Conservation (phyloP, 768 basidiomycete genomes). For the Lentinula guzmanii region DNA sequence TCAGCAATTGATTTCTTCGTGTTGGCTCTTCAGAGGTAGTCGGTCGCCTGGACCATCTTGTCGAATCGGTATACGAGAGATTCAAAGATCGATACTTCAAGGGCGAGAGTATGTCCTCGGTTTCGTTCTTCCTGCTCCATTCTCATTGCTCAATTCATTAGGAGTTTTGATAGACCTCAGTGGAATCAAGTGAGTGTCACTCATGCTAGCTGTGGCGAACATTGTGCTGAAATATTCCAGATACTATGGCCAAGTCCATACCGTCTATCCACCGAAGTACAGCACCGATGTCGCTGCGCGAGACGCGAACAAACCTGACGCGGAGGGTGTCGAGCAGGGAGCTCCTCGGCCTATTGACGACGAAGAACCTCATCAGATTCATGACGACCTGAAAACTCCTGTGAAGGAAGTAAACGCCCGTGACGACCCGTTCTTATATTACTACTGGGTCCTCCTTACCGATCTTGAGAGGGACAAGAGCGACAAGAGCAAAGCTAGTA, state of each 20-base stretch:
- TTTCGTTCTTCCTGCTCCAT: not conserved
- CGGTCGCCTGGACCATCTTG: constrained; percentile 90
- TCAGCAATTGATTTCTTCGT: constrained; percentile 11
- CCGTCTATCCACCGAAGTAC: constrained; percentile 66
- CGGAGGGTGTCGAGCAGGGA: constrained; percentile 19
- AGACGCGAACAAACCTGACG: constrained; percentile 44
- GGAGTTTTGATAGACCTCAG: constrained; percentile 83
- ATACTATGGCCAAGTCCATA: constrained; percentile 77
- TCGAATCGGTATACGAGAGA: constrained; percentile 91
- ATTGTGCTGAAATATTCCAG: constrained; percentile 31
- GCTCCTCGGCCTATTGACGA: constrained; percentile 33
- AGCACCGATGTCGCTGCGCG: constrained; percentile 38
- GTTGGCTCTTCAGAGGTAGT: constrained; percentile 71
- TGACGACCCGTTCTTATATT: constrained; percentile 81
- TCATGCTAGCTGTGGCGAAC: not conserved
- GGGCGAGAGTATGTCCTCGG: constrained; percentile 69
- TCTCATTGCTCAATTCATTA: constrained; percentile 20
- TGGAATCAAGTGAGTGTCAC: constrained; percentile 67
- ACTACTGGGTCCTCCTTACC: constrained; percentile 83
- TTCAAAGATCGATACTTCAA: constrained; percentile 95
- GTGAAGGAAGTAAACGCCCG: constrained; percentile 60
- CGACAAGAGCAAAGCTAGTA: constrained; percentile 53
- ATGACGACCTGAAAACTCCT: constrained; percentile 72
- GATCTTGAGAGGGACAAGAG: constrained; percentile 70
- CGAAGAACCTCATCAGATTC: constrained; percentile 60